Conservation (phyloP, 495 filamentous ascomycete genomes). For the Friedmanniomyces endolithicus region DNA sequence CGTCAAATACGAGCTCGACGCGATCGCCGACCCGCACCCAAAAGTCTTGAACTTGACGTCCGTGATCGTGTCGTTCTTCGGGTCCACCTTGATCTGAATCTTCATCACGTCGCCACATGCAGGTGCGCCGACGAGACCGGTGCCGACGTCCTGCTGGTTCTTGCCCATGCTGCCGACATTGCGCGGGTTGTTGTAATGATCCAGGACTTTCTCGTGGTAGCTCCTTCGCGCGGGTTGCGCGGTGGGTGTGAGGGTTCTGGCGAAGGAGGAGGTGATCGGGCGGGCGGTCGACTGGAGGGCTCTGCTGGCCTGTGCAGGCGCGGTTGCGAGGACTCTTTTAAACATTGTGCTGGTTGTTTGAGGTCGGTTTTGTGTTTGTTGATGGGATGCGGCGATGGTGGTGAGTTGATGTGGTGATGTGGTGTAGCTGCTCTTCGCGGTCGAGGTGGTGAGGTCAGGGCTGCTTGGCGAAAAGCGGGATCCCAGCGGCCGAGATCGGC, state of each 20-base stretch:
- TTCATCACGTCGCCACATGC: conserved; percentile 95
- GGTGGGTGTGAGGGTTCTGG: conserved; percentile 24
- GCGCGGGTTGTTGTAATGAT: conserved; percentile 86
- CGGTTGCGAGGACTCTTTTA: conserved; percentile 39
- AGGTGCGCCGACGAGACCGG: conserved; percentile 92
- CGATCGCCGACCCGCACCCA: conserved; percentile 92
- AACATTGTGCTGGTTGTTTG: conserved; percentile 35
- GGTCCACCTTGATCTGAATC: conserved; percentile 94
- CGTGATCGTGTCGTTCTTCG: conserved; percentile 71
- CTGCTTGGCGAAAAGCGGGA: not conserved
- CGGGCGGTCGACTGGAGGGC: conserved; percentile 36
- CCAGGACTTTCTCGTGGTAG: conserved; percentile 68
- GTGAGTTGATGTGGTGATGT: not conserved
- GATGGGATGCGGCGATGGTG: not conserved
- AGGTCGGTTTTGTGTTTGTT: not conserved
- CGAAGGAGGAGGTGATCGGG: conserved; percentile 24
- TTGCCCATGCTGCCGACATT: conserved; percentile 92
- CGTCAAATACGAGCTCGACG: conserved; percentile 77
- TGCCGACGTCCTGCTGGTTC: conserved; percentile 78
- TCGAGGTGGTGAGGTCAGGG: not conserved
- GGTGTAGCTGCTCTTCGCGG: not conserved
- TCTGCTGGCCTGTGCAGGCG: conserved; percentile 37
- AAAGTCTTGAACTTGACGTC: conserved; percentile 99
- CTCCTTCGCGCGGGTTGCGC: conserved; percentile 31
- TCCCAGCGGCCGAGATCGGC: not conserved